Evolutionary conservation across 164 flowering plant genomes (phyloP), one percentile per base, ranked within the genome.

Genomic region (Brasenia schreberi): DNA sequence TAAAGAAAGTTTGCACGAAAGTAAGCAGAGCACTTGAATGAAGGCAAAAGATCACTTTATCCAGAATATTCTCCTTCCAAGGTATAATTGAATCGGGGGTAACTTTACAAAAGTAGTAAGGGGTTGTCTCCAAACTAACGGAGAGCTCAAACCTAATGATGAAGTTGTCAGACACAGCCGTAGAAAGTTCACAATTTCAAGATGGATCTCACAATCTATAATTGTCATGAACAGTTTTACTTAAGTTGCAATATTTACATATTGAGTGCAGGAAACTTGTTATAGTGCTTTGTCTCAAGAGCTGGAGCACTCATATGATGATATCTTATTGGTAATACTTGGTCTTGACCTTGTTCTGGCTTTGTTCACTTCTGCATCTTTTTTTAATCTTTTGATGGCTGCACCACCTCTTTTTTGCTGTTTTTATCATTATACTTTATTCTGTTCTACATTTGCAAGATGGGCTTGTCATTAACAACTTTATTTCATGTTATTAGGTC

Each of bases 221-320:
- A 33, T 33, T 33, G 39, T 33, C 39, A 33, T 33, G 39, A 3
- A 33, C 39, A 33, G 39, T 49, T 9, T 49, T 49, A 9, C 56
- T 49, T 1, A 9, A 49, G 56, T 49, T 14, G 12, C 16, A 18
- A 9, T 6, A 9, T n/a, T 64, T 45, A 44, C 33, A 62, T 33
- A 39, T 44, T 42, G n/a, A 61, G 66, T 71, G 73, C 83, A 94
- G 99, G 99, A 95, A 33, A 77, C 87, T 1, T 95, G 96, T 71
- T 84, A 72, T 59, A 84, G 87, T 9, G 77, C 68, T 42, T 64
- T 95, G 64, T 83, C 86, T 77, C 81, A 97, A 5, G 99, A 95
- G 75, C 42, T 92, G 65, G 94, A 89, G 66, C 83, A 84, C 65
- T 81, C 84, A 11, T 71, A 59, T 0, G 76, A 78, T 4, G 97